phyloP scores from a whole-genome alignment of 2,329 filamentous ascomycete genomes.

The Leptographium radiaticola region DNA sequence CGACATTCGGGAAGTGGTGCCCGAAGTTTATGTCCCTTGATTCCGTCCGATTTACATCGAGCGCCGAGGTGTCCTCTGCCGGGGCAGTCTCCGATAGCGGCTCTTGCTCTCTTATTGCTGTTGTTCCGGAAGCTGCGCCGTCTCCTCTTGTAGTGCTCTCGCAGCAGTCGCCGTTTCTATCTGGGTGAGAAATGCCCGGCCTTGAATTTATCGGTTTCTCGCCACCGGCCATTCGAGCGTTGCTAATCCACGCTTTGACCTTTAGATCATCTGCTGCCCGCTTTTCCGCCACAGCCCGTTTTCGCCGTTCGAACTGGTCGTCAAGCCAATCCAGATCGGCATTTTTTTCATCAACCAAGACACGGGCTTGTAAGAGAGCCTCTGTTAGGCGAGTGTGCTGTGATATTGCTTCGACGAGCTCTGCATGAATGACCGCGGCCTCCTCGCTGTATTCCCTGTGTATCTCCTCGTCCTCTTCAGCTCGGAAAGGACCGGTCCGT shows the following conservation, averaged over 20 bases:
- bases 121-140: not conserved
- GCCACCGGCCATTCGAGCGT: not conserved
- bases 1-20: constrained; percentile 11
- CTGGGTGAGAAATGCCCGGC: not conserved
- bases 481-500: constrained; percentile 9
- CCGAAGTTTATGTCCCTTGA: not conserved
- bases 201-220: not conserved
- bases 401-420: constrained; percentile 22
- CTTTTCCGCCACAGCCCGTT: not conserved
- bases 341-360: constrained; percentile 7
- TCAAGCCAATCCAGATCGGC: constrained; percentile 8
- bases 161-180: too few species aligned
- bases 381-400: constrained; percentile 23
- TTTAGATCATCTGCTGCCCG: constrained; percentile 5
- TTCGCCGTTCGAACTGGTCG: constrained; percentile 3
- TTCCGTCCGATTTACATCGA: not conserved
- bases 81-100: not conserved
- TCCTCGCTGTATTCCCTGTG: constrained; percentile 20
- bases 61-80: not conserved
- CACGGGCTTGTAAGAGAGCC: constrained; percentile 21
- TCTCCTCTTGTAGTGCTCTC: not conserved
- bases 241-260: constrained; percentile 5
- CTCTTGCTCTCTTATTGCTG: not conserved
- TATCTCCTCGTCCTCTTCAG: constrained; percentile 17
- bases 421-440: constrained; percentile 17